phyloP scores from a whole-genome alignment of 768 basidiomycete species.

The Tulasnella calospora region DNA sequence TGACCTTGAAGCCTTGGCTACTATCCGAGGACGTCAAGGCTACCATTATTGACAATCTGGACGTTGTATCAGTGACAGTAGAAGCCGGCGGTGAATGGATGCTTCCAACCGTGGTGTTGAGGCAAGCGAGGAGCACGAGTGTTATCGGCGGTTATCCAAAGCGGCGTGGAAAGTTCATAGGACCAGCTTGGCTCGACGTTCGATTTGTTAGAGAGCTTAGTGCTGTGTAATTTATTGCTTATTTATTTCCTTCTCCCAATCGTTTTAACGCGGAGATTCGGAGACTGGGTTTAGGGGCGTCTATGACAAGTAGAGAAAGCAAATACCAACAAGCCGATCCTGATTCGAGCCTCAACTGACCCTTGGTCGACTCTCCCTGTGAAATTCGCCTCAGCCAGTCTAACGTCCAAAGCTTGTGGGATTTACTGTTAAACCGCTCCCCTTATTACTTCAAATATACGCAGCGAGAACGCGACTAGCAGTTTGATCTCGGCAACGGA shows the following conservation, averaged over 20 bases:
- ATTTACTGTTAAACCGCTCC: background rate
- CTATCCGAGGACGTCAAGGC: slow-evolving; percentile 20
- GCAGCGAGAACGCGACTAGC: background rate
- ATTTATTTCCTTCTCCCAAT: background rate
- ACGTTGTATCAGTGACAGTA: background rate
- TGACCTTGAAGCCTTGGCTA: slow-evolving; percentile 34
- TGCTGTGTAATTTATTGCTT: background rate
- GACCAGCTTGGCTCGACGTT: background rate
- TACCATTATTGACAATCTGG: background rate
- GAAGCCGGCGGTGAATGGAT: slow-evolving; percentile 23
- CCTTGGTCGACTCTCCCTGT: background rate
- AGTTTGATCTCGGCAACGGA: background rate
- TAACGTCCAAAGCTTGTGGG: background rate
- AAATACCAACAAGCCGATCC: slow-evolving; percentile 9
- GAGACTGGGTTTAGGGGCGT: background rate
- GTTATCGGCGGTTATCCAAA: background rate
- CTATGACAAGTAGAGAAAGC: background rate
- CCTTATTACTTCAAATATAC: background rate
- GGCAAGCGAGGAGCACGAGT: background rate
- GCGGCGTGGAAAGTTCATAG: background rate
- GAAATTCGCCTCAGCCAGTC: background rate
- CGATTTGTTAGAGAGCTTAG: background rate
- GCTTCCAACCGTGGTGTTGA: slow-evolving; percentile 28
- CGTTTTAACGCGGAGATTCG: background rate
- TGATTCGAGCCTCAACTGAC: slow-evolving; percentile 22